phyloP scores from a whole-genome alignment of 176 grass and related monocot genomes.

The Saccharum officinarum region DNA sequence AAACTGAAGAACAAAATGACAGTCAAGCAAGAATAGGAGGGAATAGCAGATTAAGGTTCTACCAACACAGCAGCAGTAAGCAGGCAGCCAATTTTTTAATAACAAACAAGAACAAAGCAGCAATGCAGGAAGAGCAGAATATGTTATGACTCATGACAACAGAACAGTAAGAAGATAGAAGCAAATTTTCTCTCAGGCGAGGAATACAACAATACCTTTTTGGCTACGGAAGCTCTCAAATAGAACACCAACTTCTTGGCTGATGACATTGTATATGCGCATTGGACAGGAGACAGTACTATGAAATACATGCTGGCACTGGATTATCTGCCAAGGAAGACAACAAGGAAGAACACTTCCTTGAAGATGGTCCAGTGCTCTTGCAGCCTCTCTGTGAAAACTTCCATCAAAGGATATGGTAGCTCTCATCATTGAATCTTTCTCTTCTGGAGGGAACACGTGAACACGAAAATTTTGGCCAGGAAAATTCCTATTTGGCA shows the following conservation, averaged over 20 bases:
- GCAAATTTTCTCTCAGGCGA: conserved; percentile 3
- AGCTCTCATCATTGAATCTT: conserved; percentile 65
- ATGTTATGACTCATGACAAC: background rate
- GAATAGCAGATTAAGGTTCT: background rate
- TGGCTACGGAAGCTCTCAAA: conserved; percentile 62
- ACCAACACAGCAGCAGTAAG: background rate
- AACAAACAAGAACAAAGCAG: background rate
- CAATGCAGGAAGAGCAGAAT: background rate
- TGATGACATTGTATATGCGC: conserved; percentile 68
- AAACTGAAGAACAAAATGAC: background rate
- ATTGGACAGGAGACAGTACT: conserved; percentile 69
- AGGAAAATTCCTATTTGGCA: conserved; percentile 75
- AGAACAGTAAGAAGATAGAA: conserved; percentile 16
- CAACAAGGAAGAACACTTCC: conserved; percentile 67
- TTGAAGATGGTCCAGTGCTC: conserved; percentile 79
- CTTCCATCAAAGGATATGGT: conserved; percentile 79
- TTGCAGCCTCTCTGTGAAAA: conserved; percentile 87
- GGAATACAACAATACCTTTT: conserved; percentile 51
- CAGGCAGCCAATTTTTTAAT: conserved; percentile 9
- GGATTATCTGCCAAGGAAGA: conserved; percentile 81
- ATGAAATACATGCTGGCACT: conserved; percentile 85
- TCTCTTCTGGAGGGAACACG: conserved; percentile 59
- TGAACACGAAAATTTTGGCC: conserved; percentile 73
- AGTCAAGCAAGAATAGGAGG: background rate
- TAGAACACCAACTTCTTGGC: conserved; percentile 49